Conservation (phyloP, 2,329 filamentous ascomycete species). For the Colletotrichum sp. region DNA sequence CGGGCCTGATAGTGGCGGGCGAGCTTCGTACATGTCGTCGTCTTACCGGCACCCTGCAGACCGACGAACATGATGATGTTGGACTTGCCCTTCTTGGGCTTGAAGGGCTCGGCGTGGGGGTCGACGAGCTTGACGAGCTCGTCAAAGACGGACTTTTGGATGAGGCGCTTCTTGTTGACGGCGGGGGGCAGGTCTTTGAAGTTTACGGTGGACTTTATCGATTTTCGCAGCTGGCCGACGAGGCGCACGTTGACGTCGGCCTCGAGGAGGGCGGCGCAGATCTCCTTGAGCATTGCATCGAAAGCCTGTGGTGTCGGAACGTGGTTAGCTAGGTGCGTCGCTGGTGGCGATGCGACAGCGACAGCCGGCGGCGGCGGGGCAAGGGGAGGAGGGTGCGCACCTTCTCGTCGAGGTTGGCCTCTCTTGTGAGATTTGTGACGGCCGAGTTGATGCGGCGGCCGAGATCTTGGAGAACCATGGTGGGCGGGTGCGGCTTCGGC, state of each 20-base stretch:
- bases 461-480: constrained; percentile 98
- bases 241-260: constrained; percentile 97
- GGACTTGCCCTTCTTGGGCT: constrained; percentile 92
- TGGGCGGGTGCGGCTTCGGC: constrained; percentile 25
- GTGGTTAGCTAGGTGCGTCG: neutral
- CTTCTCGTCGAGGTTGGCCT: constrained; percentile 96
- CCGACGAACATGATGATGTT: constrained; percentile 99
- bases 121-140: constrained; percentile 95
- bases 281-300: constrained; percentile 98
- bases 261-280: constrained; percentile 92
- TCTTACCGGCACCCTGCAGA: constrained; percentile 96
- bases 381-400: constrained; percentile 44
- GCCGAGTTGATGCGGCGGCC: constrained; percentile 98
- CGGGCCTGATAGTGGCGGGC: constrained; percentile 93
- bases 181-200: constrained; percentile 91
- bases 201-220: constrained; percentile 89
- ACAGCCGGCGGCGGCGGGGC: neutral
- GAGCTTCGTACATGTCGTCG: constrained; percentile 96
- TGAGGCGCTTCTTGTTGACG: constrained; percentile 97
- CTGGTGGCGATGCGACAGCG: neutral
- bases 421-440: constrained; percentile 89
- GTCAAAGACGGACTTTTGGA: constrained; percentile 97
- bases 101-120: constrained; percentile 93
- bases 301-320: constrained; percentile 68
- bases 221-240: constrained; percentile 88